phyloP scores from a whole-genome alignment of 108 stramenopile species.

The Seminavis robusta region DNA sequence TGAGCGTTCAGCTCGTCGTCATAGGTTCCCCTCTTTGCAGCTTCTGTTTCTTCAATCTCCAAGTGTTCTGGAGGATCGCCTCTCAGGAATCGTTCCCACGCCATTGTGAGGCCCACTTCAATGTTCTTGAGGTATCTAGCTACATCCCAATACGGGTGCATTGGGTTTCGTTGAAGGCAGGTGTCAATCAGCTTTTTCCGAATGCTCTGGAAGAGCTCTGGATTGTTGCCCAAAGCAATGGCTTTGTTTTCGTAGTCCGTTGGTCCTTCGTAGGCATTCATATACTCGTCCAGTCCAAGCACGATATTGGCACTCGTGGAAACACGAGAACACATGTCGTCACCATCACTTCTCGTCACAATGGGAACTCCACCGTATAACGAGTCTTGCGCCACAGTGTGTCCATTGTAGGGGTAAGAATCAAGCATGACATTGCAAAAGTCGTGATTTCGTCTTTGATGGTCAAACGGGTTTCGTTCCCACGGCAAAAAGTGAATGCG shows the following conservation, averaged over 20 bases:
- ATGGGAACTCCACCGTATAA: constrained; percentile 82
- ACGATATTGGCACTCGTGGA: constrained; percentile 77
- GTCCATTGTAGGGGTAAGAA: constrained; percentile 84
- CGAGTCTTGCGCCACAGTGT: constrained; percentile 81
- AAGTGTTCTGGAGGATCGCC: constrained; percentile 51
- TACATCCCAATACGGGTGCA: constrained; percentile 89
- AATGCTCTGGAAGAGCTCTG: constrained; percentile 32
- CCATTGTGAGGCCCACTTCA: constrained; percentile 49
- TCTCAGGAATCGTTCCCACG: constrained; percentile 58
- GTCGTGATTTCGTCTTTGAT: constrained; percentile 70
- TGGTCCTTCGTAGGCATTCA: constrained; percentile 71
- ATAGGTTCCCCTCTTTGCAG: constrained; percentile 36
- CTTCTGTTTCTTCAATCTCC: constrained; percentile 41
- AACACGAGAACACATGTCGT: constrained; percentile 81
- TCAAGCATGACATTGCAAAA: constrained; percentile 86
- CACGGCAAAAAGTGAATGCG: constrained; percentile 78
- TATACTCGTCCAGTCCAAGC: constrained; percentile 63
- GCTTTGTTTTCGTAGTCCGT: constrained; percentile 68
- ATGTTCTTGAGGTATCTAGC: constrained; percentile 75
- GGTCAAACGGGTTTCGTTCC: constrained; percentile 83
- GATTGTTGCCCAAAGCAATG: constrained; percentile 57
- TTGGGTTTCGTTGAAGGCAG: constrained; percentile 69
- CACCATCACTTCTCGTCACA: constrained; percentile 78
- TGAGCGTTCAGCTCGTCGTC: constrained; percentile 32
- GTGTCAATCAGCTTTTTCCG: constrained; percentile 59